Conservation (phyloP, 306 rosid species). For the Pachyrhizus erosus region DNA sequence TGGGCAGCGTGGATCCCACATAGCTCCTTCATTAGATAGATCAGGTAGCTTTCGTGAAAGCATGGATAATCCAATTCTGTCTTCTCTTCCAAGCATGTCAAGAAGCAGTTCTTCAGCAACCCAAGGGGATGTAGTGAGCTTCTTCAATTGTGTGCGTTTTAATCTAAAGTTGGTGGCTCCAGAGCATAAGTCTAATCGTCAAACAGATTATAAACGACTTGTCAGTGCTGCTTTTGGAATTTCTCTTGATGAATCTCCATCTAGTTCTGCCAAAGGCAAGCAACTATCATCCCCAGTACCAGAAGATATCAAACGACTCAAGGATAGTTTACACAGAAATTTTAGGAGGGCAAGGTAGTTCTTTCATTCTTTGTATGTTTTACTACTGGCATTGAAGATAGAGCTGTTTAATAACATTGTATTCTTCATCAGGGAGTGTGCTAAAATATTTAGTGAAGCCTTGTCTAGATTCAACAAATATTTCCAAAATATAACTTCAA, state of each 20-base stretch:
- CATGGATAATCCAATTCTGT: constrained; percentile 74
- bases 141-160: constrained; percentile 68
- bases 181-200: constrained; percentile 76
- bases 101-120: constrained; percentile 68
- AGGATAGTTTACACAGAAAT: constrained; percentile 61
- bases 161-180: constrained; percentile 63
- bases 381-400: constrained; percentile 42
- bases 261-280: constrained; percentile 77
- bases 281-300: constrained; percentile 57
- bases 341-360: constrained; percentile 83
- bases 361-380: constrained; percentile 39
- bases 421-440: constrained; percentile 69
- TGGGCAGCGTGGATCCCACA: constrained; percentile 94
- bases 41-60: constrained; percentile 82
- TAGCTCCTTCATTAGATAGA: constrained; percentile 75
- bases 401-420: constrained; percentile 44
- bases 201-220: constrained; percentile 72
- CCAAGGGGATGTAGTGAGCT: constrained; percentile 70
- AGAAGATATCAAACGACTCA: constrained; percentile 78
- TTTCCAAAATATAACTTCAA: constrained; percentile 77
- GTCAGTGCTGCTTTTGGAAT: constrained; percentile 68
- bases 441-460: constrained; percentile 72
- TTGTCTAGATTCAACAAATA: constrained; percentile 75
- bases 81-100: constrained; percentile 85
- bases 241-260: constrained; percentile 80